Base-by-base conservation (phyloP, 768 basidiomycete species). In the Lentinula lateritia region DNA sequence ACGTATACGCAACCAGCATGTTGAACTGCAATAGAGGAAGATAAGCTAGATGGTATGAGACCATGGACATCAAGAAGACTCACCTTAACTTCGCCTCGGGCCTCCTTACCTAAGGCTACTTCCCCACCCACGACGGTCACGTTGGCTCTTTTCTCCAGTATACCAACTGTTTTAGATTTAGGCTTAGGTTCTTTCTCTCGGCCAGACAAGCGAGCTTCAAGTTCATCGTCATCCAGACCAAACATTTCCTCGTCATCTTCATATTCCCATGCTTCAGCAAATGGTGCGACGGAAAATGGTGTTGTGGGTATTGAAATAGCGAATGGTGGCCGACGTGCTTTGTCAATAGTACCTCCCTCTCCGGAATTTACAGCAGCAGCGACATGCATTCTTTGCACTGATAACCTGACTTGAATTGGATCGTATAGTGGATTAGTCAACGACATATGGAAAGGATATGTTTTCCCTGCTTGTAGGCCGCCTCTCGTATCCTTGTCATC, bases 191-290 rank as follows among this genome's bases (percentile, higher is more conserved):
- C 83, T 68, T 76, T 74, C 66, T 82, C 78, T 63, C 73, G 70
- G 43, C 75, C 70, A 63, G 78, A 66, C 68, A 78, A 63, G 41
- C 70, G 63, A 36, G 72, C 38, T 68, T 75, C 66, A 35, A 66
- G 66, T 10, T 73, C 65, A 60, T 74, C 75, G 50, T 78, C 79
- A 9, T 82, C 80, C 23, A 78, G 76, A 41, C 83, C 85, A 67
- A 89, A 88, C 90, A 92, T 91, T 48, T 93, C 94, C 61, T 96
- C 94, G 62, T 95, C 95, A 58, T 97, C 96, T 36, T 97, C 96
- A 64, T 95, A 97, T 72, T 98, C 95, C 96, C 96, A 98, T 38
- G 93, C 93, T 71, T 98, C 97, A 16, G 93, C 93, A 69, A 90
- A 95, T 2, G 96, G 92, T 13, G 90, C 87, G 52, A 98, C 85